Conservation (phyloP, 192 early-diverging fungal genomes). For the Linnemannia zychae region DNA sequence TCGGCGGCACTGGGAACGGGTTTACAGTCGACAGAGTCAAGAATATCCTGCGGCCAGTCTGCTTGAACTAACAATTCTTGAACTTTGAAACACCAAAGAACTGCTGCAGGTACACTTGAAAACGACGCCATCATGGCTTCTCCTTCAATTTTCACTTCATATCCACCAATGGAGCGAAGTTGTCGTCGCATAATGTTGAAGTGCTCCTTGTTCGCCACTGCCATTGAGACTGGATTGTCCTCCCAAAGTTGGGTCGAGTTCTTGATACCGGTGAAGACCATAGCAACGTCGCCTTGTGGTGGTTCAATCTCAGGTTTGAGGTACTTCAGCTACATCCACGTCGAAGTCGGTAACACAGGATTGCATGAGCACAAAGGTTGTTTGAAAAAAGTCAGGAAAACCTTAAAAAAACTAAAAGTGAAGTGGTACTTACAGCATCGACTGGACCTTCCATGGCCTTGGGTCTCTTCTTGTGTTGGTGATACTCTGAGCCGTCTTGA, state of each 20-base stretch:
- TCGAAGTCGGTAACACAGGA: neutral
- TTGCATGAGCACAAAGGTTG: no score
- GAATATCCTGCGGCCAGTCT: slow-evolving; percentile 91
- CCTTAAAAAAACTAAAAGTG: neutral
- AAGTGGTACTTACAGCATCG: slow-evolving; percentile 63
- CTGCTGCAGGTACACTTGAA: slow-evolving; percentile 80
- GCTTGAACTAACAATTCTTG: slow-evolving; percentile 83
- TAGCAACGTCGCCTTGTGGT: slow-evolving; percentile 83
- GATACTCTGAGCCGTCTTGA: slow-evolving; percentile 34
- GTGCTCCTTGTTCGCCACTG: slow-evolving; percentile 87
- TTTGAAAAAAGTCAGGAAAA: no score
- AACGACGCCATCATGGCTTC: slow-evolving; percentile 97
- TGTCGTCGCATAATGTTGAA: slow-evolving; percentile 86
- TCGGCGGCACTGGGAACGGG: slow-evolving; percentile 74
- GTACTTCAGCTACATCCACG: slow-evolving; percentile 29
- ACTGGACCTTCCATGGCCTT: slow-evolving; percentile 64
- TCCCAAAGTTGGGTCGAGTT: slow-evolving; percentile 94
- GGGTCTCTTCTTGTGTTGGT: slow-evolving; percentile 58
- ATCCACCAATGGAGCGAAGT: slow-evolving; percentile 86
- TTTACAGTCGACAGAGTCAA: slow-evolving; percentile 81
- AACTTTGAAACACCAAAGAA: slow-evolving; percentile 91
- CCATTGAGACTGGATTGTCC: slow-evolving; percentile 85
- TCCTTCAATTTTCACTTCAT: slow-evolving; percentile 96
- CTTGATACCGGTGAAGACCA: slow-evolving; percentile 95
- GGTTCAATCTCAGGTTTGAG: slow-evolving; percentile 87